Evolutionary conservation across 257 asterid genomes (phyloP), one percentile per base, ranked within the genome.

Genomic region (Nicotiana noctiflora): DNA sequence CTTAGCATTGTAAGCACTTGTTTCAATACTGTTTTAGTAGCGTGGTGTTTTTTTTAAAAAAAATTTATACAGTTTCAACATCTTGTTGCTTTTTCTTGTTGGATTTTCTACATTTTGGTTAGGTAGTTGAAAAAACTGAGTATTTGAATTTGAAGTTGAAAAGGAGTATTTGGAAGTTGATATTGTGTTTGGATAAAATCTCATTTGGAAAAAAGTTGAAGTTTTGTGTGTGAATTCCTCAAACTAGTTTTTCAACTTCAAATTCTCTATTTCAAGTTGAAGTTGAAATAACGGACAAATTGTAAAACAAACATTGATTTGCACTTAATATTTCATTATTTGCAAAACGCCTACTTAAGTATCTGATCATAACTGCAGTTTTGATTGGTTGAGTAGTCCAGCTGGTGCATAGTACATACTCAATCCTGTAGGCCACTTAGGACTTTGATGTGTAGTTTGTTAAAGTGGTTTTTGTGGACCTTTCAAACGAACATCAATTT

Each of bases 1-100:
- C 86, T 85, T 81, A 89, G 90, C 92, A 84, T 85, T 72, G 98
- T 94, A 86, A 92, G 97, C 81, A 82, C 80, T 59, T 56, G 1
- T 76, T 64, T 64, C 80, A 15, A 80, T 75, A 12, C 21, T 85
- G 46, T 13, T 32, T 32, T 44, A 37, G 7, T 57, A 10, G 44
- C 29, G 21, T 51, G 18, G 13, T 46, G 49, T 60, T 56, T 65
- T 77, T 21, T 4, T 59, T 17, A n/a, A n/a, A n/a, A n/a, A n/a
- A n/a, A n/a, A 49, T 65, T 74, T 1, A 51, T 83, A 83, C 83
- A 57, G 76, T 34, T 77, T 62, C 18, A 40, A 64, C 15, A 68
- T 82, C 78, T 81, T 56, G 59, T 62, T 76, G 13, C 75, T 27
- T 74, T 9, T 17, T 67, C 56, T 56, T 40, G 79, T 66, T 79